These are phyloP conservation scores for Cucurbita argyrosperma DNA, from an alignment of 306 rosid species.

Conservation along the genomic window DNA sequence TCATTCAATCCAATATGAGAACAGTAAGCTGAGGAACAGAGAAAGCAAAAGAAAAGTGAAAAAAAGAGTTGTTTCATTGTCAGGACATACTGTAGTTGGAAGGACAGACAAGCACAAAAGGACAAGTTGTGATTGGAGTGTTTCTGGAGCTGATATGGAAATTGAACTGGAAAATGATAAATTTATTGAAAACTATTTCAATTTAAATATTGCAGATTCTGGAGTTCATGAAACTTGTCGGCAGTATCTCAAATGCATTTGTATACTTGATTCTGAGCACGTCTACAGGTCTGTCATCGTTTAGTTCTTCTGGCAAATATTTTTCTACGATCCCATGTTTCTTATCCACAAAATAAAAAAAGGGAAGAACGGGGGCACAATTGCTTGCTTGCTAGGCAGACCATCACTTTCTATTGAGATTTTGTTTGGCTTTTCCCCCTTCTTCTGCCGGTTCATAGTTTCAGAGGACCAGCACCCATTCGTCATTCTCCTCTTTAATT, in stretches of 20 bases:
- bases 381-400: background rate
- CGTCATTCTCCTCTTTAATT: background rate
- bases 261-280: conserved; percentile 39
- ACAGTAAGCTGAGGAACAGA: conserved; percentile 26
- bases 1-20: conserved; percentile 19
- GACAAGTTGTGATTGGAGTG: conserved; percentile 20
- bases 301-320: background rate
- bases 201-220: conserved; percentile 43
- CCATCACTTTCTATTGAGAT: background rate
- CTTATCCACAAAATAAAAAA: background rate
- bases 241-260: conserved; percentile 38
- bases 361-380: background rate
- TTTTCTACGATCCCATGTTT: background rate
- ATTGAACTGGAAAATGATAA: conserved; percentile 21
- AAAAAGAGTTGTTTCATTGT: conserved; percentile 42
- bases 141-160: conserved; percentile 16
- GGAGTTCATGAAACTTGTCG: conserved; percentile 45
- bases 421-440: background rate
- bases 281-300: conserved; percentile 23
- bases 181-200: conserved; percentile 47
- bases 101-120: conserved; percentile 6
- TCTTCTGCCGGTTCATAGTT: background rate
- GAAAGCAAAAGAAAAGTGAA: conserved; percentile 46
- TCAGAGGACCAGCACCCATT: background rate
- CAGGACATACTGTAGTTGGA: conserved; percentile 25